Evolutionary conservation across 2,329 filamentous ascomycete species (phyloP).

Genomic region (Incumbomyces delicatus): DNA sequence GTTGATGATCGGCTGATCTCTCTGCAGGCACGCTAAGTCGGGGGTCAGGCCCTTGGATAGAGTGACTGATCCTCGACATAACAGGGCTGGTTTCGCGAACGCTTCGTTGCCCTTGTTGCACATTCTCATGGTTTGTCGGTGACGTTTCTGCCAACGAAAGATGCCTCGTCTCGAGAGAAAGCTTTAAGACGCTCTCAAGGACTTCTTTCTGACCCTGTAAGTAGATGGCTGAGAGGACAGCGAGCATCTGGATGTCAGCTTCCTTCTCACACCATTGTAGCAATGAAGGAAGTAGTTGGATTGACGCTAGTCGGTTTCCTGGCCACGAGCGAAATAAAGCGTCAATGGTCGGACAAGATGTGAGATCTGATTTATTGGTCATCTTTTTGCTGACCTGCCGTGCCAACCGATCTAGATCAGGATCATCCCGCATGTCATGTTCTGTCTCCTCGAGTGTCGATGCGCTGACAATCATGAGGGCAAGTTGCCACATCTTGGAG

Average conservation of each 20-base stretch:
- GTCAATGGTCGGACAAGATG: too few species aligned
- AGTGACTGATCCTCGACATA: neutral
- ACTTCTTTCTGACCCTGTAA: slow-evolving; percentile 31
- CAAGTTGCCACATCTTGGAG: slow-evolving; percentile 72
- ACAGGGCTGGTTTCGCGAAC: neutral
- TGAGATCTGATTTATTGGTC: too few species aligned
- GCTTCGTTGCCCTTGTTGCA: neutral
- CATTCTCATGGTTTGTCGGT: neutral
- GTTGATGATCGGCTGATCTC: neutral
- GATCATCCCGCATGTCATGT: neutral
- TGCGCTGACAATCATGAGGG: too few species aligned
- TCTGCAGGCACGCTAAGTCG: neutral
- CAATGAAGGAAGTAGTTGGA: slow-evolving; percentile 48
- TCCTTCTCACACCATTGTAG: slow-evolving; percentile 51
- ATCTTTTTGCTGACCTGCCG: too few species aligned
- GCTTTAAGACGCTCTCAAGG: too few species aligned
- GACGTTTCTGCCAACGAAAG: too few species aligned
- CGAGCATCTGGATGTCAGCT: slow-evolving; percentile 56
- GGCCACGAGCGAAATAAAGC: slow-evolving; percentile 36
- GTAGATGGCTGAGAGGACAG: slow-evolving; percentile 54
- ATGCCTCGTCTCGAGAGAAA: too few species aligned
- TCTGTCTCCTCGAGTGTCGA: neutral
- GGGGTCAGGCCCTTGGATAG: neutral
- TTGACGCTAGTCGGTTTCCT: slow-evolving; percentile 44
- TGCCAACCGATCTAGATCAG: neutral